Percentiles rank a stretch among this genome's conserved stretches.
Conservation (phyloP, 2,329 filamentous ascomycete genomes). For the Clarireedia monteithiana region DNA sequence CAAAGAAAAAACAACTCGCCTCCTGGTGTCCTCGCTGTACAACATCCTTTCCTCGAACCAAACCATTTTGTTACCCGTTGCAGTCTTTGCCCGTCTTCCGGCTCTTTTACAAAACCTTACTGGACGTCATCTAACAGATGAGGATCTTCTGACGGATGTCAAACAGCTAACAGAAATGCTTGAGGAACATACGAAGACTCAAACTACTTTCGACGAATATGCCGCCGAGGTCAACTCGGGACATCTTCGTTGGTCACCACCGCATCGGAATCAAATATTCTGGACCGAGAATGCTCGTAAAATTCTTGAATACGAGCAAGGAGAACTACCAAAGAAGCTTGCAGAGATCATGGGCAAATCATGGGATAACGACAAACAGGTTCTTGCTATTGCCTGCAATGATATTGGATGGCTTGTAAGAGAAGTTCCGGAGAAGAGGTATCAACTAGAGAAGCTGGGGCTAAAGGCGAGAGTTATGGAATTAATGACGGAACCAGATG, state of each 20-base stretch:
- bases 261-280: slow-evolving; percentile 62
- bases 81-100: slow-evolving; percentile 77
- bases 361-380: slow-evolving; percentile 65
- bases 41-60: slow-evolving; percentile 70
- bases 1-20: slow-evolving; percentile 94
- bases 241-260: slow-evolving; percentile 68
- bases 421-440: slow-evolving; percentile 60
- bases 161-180: slow-evolving; percentile 53
- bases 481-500: slow-evolving; percentile 63
- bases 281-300: slow-evolving; percentile 66
- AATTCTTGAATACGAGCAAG: slow-evolving; percentile 60
- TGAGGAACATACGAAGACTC: slow-evolving; percentile 61
- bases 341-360: slow-evolving; percentile 59
- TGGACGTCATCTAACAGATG: slow-evolving; percentile 55
- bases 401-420: slow-evolving; percentile 65
- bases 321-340: slow-evolving; percentile 57
- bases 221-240: slow-evolving; percentile 61
- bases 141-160: slow-evolving; percentile 56
- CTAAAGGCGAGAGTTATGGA: slow-evolving; percentile 65
- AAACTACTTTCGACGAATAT: slow-evolving; percentile 41
- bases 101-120: slow-evolving; percentile 54
- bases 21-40: slow-evolving; percentile 80
- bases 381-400: slow-evolving; percentile 66
- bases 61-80: slow-evolving; percentile 71
- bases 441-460: slow-evolving; percentile 57